Conservation (phyloP, 352 stramenopile genomes). For the Globisporangium lucens region DNA sequence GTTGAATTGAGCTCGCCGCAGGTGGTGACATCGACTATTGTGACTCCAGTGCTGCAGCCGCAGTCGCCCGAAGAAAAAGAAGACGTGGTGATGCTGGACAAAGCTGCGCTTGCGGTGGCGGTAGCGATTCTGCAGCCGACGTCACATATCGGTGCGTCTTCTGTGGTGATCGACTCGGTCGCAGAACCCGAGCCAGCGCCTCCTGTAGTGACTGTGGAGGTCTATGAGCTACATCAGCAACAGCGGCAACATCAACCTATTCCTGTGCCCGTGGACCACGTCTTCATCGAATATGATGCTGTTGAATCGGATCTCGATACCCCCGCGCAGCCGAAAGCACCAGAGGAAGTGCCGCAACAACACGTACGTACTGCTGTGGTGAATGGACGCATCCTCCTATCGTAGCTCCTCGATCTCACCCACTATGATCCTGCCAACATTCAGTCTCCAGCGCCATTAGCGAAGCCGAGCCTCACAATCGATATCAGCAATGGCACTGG, state of each 20-base stretch:
- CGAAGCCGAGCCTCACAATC: conserved; percentile 1
- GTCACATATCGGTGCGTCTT: not conserved
- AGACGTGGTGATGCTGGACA: not conserved
- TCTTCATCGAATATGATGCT: conserved; percentile 9
- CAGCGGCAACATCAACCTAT: not conserved
- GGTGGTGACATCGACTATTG: too few species aligned
- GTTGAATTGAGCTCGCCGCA: not conserved
- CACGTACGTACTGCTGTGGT: not conserved
- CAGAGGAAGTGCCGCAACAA: conserved; percentile 4
- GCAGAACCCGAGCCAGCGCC: conserved; percentile 13
- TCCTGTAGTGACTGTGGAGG: not conserved
- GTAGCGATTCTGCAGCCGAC: not conserved
- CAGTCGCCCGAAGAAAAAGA: conserved; percentile 1
- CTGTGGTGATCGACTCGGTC: not conserved
- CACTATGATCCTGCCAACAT: not conserved
- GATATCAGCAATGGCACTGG: not conserved
- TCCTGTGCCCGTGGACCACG: not conserved
- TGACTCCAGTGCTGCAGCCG: not conserved
- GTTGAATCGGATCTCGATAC: not conserved
- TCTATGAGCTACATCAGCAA: not conserved
- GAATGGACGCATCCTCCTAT: not conserved
- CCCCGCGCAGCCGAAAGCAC: not conserved
- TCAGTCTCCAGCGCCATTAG: not conserved
- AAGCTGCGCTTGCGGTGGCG: not conserved
- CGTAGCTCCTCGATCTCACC: not conserved